Base-by-base conservation (phyloP, 179 eudicot genomes). In the Pouteria campechiana region DNA sequence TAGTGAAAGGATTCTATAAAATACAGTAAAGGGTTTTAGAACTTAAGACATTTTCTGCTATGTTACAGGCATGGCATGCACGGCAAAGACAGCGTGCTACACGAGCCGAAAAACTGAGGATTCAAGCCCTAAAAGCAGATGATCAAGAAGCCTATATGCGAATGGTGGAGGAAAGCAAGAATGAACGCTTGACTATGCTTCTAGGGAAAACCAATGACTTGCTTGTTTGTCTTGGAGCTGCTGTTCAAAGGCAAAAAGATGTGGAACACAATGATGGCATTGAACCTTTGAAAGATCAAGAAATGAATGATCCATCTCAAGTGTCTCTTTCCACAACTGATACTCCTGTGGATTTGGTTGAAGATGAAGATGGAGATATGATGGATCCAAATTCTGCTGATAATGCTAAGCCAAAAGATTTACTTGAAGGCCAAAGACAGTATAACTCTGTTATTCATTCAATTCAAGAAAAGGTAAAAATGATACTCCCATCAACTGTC, bases 141-240 rank as follows among this genome's bases (percentile, higher is more conserved):
- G 94, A 92, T 46, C 88, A 87, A 53, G 93, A 79, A 64, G 88
- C 94, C 25, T 92, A 92, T 72, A 79, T 92, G 96, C 83, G 72
- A 72, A 78, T 92, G 87, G 99, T 92, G 37, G 88, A 87, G 70
- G 99, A 92, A 70, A 92, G 99, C 68, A 92, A 92, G 70, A 92
- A 92, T 57, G 94, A 87, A 52, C 69, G 99, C 42, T 54, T 92
- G 57, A 87, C 85, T 19, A 75, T 83, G 93, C 96, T 92, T 60
- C 73, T 92, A 13, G 94, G 93, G 40, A 92, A 92, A 72, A 92
- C 99, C 13, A 92, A 92, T 58, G 99, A 92, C 4, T 94, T 92
- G 17, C 83, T 92, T 41, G 96, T 66, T 32, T 68, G 83, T 46
- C 69, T 92, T 54, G 99, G 99, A 51, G 99, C 99, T 63, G 99